phyloP scores from a whole-genome alignment of 2,329 filamentous ascomycete genomes.

The Elsinoe perseae region DNA sequence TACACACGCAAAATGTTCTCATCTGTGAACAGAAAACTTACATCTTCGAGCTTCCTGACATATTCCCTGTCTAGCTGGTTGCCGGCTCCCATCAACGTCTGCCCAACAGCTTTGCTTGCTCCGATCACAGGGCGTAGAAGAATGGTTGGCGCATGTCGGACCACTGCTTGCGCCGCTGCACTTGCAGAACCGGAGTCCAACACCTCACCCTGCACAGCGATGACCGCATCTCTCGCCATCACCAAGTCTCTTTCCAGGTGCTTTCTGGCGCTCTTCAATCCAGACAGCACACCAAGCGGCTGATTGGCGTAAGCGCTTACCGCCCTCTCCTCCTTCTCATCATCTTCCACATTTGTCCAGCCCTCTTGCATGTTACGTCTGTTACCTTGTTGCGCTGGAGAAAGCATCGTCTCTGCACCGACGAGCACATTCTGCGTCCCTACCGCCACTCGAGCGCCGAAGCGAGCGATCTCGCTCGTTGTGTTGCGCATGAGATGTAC shows the following conservation, averaged over 20 bases:
- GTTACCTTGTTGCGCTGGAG: slow-evolving; percentile 19
- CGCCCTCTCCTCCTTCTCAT: slow-evolving; percentile 60
- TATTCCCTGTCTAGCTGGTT: slow-evolving; percentile 84
- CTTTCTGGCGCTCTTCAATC: slow-evolving; percentile 71
- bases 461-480: slow-evolving; percentile 83
- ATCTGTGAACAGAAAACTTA: slow-evolving; percentile 45
- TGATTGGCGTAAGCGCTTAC: slow-evolving; percentile 93
- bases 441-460: slow-evolving; percentile 89
- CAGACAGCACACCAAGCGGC: slow-evolving; percentile 79
- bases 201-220: slow-evolving; percentile 85
- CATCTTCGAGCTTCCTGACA: slow-evolving; percentile 74
- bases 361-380: slow-evolving; percentile 25
- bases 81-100: slow-evolving; percentile 83
- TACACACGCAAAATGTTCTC: not conserved
- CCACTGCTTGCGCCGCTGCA: slow-evolving; percentile 70
- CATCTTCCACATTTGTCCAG: slow-evolving; percentile 51
- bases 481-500: slow-evolving; percentile 87
- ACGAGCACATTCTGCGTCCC: slow-evolving; percentile 91
- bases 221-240: slow-evolving; percentile 79
- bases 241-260: slow-evolving; percentile 82
- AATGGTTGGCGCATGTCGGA: slow-evolving; percentile 80
- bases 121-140: slow-evolving; percentile 87
- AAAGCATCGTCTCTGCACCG: slow-evolving; percentile 73
- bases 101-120: slow-evolving; percentile 77
- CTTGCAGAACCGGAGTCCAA: slow-evolving; percentile 77